Base-by-base conservation (phyloP, 768 basidiomycete species). In the Phlegmacium glaucopus region DNA sequence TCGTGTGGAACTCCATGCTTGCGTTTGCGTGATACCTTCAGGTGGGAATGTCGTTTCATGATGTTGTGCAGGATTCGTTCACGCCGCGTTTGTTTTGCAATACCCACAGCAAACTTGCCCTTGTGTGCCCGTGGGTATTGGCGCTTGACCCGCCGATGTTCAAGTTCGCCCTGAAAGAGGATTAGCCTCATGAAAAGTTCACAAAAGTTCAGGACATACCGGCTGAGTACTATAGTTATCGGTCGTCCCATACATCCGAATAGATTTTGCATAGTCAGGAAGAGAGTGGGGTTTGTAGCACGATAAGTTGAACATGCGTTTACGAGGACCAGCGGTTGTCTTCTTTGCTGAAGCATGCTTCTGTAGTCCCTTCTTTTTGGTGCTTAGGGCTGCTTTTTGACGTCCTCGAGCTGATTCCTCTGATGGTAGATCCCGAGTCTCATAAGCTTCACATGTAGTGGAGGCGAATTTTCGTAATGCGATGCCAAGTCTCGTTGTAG, bases 101-200 rank as follows among this genome's bases (percentile, higher is more conserved):
- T 13, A 12, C 27, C 22, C 32, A 11, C 15, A 16, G 22, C 29
- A 9, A 22, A 4, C 4, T 37, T 42, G 22, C 22, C 39, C 27
- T 51, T 47, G 17, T 47, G 39, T 6, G 42, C 12, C 12, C 16
- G 25, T 4, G 27, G 43, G 40, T 71, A 76, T 16, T 67, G 63
- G 0, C 48, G 41, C 54, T 77, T 75, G 22, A 69, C 61, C 0
- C 48, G 46, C 0, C 57, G 50, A 46, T 77, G 75, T 36, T 70
- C 65, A 0, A 65, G 59, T 44, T 77, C 72, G 0, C 70, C 69
- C 73, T 53, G n/a, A n/a, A n/a, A n/a, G n/a, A n/a, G n/a, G n/a
- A 41, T 30, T 13, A 13, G 13, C 30, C 8, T 32, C 13, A 13
- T 34, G 32, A 8, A 8, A 32, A 32, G 30, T 8, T 13, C 5